Conservation (phyloP, 2,329 filamentous ascomycete genomes). For the Escovopsis sp. region DNA sequence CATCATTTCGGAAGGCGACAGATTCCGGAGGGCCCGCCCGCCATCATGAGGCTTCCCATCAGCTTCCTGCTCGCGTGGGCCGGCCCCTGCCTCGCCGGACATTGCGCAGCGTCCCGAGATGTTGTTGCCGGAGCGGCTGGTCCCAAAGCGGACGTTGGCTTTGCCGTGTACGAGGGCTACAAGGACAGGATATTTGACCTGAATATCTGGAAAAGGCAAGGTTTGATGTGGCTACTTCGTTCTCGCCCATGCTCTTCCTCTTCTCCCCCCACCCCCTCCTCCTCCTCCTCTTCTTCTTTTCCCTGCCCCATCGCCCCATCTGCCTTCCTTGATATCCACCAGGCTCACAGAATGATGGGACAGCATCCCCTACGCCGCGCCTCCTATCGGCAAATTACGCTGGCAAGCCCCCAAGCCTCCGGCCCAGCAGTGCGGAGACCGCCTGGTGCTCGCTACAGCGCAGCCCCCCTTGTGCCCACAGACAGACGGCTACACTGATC, state of each 20-base stretch:
- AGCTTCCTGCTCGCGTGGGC: neutral
- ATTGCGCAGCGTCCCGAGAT: neutral
- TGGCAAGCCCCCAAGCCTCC: conserved; percentile 23
- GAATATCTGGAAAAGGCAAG: conserved; percentile 30
- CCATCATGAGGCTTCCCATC: neutral
- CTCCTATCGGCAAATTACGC: conserved; percentile 26
- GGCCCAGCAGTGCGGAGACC: neutral
- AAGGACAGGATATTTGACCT: conserved; percentile 21
- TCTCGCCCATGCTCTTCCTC: neutral
- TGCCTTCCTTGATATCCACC: too few species aligned
- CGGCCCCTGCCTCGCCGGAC: neutral
- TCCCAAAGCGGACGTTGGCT: conserved; percentile 18
- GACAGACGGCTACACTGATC: conserved; percentile 15
- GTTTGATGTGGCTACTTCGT: too few species aligned
- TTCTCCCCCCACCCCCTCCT: neutral
- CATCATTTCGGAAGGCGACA: too few species aligned
- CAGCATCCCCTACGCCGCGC: conserved; percentile 30
- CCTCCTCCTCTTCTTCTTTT: neutral
- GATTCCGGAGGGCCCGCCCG: too few species aligned
- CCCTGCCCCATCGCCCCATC: neutral
- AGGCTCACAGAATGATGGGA: too few species aligned
- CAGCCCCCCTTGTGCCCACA: conserved; percentile 14
- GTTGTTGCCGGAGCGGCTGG: neutral
- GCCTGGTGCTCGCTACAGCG: conserved; percentile 7
- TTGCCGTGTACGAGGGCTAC: conserved; percentile 28